phyloP scores from a whole-genome alignment of 768 basidiomycete genomes.

The Rhizopogon rudus region DNA sequence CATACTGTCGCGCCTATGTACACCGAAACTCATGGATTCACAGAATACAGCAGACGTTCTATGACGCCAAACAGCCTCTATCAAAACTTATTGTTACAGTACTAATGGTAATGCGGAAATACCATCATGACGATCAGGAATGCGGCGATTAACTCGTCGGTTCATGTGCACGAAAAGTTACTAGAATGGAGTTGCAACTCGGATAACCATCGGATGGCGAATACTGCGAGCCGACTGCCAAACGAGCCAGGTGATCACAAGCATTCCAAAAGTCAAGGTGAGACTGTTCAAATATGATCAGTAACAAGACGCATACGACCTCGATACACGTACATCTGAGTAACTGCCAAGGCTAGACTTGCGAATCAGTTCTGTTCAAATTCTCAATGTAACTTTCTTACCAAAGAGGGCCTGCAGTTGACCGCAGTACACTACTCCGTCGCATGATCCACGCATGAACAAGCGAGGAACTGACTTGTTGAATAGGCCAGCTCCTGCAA shows the following conservation, averaged over 20 bases:
- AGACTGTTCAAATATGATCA: slow-evolving; percentile 28
- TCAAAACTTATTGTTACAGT: neutral
- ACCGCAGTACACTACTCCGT: slow-evolving; percentile 43
- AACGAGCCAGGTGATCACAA: slow-evolving; percentile 44
- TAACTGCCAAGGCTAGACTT: slow-evolving; percentile 40
- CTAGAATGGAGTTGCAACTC: slow-evolving; percentile 4
- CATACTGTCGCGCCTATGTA: neutral
- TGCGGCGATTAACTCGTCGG: neutral
- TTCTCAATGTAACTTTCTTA: slow-evolving; percentile 18
- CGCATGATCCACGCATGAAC: slow-evolving; percentile 37
- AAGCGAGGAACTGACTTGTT: slow-evolving; percentile 45
- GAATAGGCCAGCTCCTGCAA: slow-evolving; percentile 48
- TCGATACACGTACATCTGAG: slow-evolving; percentile 41
- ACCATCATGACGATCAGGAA: neutral
- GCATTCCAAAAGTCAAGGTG: slow-evolving; percentile 43
- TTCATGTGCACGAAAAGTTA: neutral
- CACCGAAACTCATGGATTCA: neutral
- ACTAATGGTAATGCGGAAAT: neutral
- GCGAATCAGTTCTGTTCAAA: slow-evolving; percentile 6
- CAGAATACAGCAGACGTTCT: neutral
- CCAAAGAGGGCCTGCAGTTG: slow-evolving; percentile 55
- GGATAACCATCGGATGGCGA: slow-evolving; percentile 24
- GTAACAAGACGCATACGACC: slow-evolving; percentile 1
- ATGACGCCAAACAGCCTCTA: neutral
- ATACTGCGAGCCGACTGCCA: slow-evolving; percentile 44